These are phyloP conservation scores for Acanthamoeba lugdunensis DNA, from an alignment of 208 protist genomes.

Conservation along the genomic window DNA sequence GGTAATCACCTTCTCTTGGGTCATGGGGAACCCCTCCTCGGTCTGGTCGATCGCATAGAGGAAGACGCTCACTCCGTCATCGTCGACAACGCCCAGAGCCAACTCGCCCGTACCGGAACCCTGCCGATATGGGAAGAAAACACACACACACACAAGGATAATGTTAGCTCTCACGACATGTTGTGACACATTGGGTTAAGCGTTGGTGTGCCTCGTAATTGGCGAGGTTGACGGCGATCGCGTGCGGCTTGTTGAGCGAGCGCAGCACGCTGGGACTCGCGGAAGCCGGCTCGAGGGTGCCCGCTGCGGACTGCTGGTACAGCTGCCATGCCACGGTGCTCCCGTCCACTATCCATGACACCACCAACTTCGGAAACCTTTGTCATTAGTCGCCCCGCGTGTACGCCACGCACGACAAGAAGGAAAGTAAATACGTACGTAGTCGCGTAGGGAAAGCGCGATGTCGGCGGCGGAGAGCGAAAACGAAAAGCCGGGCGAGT, in stretches of 20 bases:
- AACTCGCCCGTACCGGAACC: not conserved
- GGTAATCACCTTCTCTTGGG: not conserved
- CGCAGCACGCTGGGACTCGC: not conserved
- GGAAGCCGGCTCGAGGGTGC: not conserved
- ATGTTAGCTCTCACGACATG: too few species aligned
- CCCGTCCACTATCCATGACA: not conserved
- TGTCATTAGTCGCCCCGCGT: not conserved
- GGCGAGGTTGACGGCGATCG: slow-evolving; percentile 15
- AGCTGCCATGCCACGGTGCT: slow-evolving; percentile 9
- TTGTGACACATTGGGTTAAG: too few species aligned
- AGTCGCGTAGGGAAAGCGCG: not conserved
- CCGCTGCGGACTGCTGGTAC: not conserved
- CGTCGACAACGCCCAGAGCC: not conserved
- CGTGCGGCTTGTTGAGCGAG: slow-evolving; percentile 2
- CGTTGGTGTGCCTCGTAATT: slow-evolving; percentile 1
- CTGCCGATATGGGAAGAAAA: too few species aligned
- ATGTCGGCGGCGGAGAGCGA: not conserved
- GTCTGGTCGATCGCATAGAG: not conserved
- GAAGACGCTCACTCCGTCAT: not conserved
- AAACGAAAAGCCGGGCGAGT: not conserved
- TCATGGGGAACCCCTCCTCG: slow-evolving; percentile 29
- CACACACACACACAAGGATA: too few species aligned
- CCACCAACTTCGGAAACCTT: not conserved
- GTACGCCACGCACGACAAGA: not conserved
- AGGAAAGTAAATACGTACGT: too few species aligned